Conservation (phyloP, 345 rosid species). For the Eucalyptus cloeziana region DNA sequence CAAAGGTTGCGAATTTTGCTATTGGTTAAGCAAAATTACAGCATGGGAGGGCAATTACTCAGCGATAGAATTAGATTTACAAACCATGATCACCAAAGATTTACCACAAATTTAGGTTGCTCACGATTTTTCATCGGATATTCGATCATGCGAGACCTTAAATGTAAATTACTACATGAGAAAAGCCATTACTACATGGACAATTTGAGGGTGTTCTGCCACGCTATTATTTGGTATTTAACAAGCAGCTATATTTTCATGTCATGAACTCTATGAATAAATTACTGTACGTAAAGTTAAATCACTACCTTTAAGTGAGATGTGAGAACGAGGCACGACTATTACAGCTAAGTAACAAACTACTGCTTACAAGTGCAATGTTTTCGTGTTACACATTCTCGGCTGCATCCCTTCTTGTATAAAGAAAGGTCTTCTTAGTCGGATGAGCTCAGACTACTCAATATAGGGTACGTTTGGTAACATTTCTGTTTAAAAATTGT, state of each 20-base stretch:
- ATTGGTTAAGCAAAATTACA: neutral
- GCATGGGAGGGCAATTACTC: neutral
- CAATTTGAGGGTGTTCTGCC: neutral
- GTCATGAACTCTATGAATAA: neutral
- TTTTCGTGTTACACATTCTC: too few relatives aligned
- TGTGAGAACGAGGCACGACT: too few relatives aligned
- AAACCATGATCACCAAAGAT: neutral
- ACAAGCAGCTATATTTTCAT: neutral
- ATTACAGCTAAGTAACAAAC: neutral
- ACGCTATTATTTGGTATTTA: neutral
- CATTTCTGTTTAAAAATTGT: too few relatives aligned
- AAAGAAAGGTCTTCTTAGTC: neutral
- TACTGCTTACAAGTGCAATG: too few relatives aligned
- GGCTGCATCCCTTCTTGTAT: neutral
- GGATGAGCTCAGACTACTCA: neutral
- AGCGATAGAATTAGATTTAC: neutral
- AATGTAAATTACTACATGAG: neutral
- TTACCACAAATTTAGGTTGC: accelerated
- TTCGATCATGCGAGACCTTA: neutral
- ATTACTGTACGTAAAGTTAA: neutral
- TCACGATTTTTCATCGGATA: accelerated
- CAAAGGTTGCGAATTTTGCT: neutral
- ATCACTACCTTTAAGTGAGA: neutral
- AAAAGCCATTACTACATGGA: too few relatives aligned
- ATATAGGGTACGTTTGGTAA: too few relatives aligned